Evolutionary conservation across 1,284 basidiomycete genomes (phyloP).

Genomic region (Trametes hirsuta): DNA sequence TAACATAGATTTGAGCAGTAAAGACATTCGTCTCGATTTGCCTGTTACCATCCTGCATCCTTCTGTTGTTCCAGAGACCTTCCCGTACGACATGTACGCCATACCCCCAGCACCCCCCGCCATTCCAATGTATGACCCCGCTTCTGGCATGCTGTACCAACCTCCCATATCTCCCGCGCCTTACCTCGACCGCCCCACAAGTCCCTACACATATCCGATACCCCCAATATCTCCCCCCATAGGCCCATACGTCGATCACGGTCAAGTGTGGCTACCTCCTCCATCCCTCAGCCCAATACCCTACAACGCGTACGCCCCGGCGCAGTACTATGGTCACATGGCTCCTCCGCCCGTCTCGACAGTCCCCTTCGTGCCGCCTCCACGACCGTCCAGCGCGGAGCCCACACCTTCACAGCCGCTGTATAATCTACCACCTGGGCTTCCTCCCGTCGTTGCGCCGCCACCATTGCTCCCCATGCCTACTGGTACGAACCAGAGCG

Average conservation of each 20-base stretch:
- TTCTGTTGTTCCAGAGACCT: conserved; percentile 49
- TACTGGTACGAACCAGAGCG: conserved; percentile 14
- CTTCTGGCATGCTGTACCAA: conserved; percentile 22
- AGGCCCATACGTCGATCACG: conserved; percentile 45
- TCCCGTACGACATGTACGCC: conserved; percentile 26
- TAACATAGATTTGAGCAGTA: conserved; percentile 44
- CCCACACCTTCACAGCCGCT: conserved; percentile 34
- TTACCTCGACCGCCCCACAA: conserved; percentile 28
- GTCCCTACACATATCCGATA: conserved; percentile 39
- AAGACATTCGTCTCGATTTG: conserved; percentile 65
- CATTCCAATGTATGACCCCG: conserved; percentile 22
- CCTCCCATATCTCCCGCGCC: conserved; percentile 32
- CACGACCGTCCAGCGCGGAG: conserved; percentile 44
- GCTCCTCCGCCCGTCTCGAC: conserved; percentile 32
- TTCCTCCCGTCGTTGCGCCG: conserved; percentile 26
- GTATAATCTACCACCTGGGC: conserved; percentile 27
- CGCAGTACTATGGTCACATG: conserved; percentile 33
- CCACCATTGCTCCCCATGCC: conserved; percentile 30
- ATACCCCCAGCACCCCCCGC: conserved; percentile 14
- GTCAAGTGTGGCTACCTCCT: conserved; percentile 54
- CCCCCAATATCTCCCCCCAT: conserved; percentile 41
- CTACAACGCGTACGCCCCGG: conserved; percentile 19
- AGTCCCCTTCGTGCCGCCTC: conserved; percentile 30
- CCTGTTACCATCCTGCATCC: conserved; percentile 71
- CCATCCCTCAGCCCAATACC: conserved; percentile 31